phyloP scores from a whole-genome alignment of 1,284 basidiomycete species.

The Wallemia mellicola region DNA sequence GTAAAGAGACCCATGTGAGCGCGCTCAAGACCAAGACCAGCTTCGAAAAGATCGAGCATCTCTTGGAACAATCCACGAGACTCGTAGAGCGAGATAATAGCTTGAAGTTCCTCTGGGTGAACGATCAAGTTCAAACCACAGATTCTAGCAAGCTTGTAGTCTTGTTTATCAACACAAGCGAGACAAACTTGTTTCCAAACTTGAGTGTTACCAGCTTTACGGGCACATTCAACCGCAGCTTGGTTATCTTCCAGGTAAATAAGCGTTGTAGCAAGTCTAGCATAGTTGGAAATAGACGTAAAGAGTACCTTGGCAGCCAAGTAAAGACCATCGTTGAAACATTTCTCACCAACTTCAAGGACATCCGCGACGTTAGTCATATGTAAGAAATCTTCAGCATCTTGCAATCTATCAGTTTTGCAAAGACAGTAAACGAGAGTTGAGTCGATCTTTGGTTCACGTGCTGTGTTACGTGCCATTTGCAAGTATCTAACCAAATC shows the following conservation, averaged over 20 bases:
- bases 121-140: constrained; percentile 52
- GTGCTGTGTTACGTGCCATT: constrained; percentile 93
- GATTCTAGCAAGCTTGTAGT: constrained; percentile 93
- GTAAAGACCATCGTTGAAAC: constrained; percentile 93
- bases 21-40: constrained; percentile 75
- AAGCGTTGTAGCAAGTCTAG: constrained; percentile 81
- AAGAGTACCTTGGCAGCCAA: constrained; percentile 89
- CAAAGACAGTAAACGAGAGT: constrained; percentile 89
- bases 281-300: constrained; percentile 94
- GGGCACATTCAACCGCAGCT: constrained; percentile 84
- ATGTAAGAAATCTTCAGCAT: constrained; percentile 96
- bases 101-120: constrained; percentile 53
- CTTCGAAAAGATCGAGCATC: constrained; percentile 66
- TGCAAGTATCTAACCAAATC: constrained; percentile 92
- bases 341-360: constrained; percentile 88
- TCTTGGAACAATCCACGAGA: constrained; percentile 80
- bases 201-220: constrained; percentile 96
- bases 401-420: constrained; percentile 82
- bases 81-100: constrained; percentile 62
- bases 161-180: constrained; percentile 85
- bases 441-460: constrained; percentile 94
- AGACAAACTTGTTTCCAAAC: constrained; percentile 99
- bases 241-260: constrained; percentile 98
- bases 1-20: constrained; percentile 81
- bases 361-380: constrained; percentile 99